Evolutionary conservation across 2,329 filamentous ascomycete genomes (phyloP).

Genomic region (Purpureocillium lavendulum): DNA sequence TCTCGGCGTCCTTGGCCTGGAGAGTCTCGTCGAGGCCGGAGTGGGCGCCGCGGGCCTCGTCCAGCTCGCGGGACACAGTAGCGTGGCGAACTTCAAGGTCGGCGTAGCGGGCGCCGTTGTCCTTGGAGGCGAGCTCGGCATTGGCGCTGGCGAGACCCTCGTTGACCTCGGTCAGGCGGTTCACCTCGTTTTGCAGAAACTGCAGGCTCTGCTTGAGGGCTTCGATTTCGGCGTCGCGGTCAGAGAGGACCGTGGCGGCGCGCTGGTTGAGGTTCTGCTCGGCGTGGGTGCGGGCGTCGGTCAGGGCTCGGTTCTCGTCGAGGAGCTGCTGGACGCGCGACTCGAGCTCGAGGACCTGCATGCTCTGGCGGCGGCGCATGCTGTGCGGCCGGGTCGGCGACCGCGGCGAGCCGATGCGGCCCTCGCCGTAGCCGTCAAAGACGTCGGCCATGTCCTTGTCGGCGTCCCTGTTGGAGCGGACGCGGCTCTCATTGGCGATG

Average conservation of each 20-base stretch:
- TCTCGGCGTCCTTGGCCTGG: slow-evolving; percentile 77
- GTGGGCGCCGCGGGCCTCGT: slow-evolving; percentile 57
- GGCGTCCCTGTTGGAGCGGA: slow-evolving; percentile 42
- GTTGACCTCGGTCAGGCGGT: slow-evolving; percentile 74
- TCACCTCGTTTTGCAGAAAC: slow-evolving; percentile 74
- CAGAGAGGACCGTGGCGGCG: slow-evolving; percentile 62
- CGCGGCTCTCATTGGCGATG: slow-evolving; percentile 80
- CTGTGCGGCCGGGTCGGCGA: slow-evolving; percentile 92
- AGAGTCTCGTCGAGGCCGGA: slow-evolving; percentile 55
- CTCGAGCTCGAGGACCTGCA: slow-evolving; percentile 93
- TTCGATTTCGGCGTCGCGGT: slow-evolving; percentile 82
- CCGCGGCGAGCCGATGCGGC: slow-evolving; percentile 74
- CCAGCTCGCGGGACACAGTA: slow-evolving; percentile 59
- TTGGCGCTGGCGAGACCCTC: slow-evolving; percentile 72
- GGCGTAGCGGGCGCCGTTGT: slow-evolving; percentile 57
- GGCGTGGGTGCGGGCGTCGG: slow-evolving; percentile 61
- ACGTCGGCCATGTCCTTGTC: slow-evolving; percentile 80
- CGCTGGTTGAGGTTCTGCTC: slow-evolving; percentile 59
- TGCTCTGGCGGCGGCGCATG: slow-evolving; percentile 93
- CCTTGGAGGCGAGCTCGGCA: slow-evolving; percentile 64
- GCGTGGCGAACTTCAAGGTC: slow-evolving; percentile 60
- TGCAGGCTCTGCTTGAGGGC: slow-evolving; percentile 70
- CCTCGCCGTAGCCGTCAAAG: slow-evolving; percentile 91
- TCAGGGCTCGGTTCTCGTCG: slow-evolving; percentile 74
- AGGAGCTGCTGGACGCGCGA: slow-evolving; percentile 73